Base-by-base conservation (phyloP, 129 eudicot genomes). In the Tanacetum coccineum region DNA sequence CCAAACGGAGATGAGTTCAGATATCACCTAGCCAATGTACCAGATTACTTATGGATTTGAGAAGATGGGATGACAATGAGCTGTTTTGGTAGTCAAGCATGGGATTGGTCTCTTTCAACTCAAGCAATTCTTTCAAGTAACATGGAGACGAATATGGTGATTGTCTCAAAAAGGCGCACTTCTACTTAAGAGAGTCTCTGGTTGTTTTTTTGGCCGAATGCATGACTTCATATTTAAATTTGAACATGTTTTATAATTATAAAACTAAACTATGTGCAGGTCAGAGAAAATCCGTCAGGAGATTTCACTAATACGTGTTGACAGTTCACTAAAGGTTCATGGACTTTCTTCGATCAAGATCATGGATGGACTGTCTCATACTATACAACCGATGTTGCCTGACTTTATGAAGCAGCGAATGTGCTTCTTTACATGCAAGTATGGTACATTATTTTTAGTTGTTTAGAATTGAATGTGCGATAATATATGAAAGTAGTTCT, bases 51-150 rank as follows among this genome's bases (percentile, higher is more conserved):
- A 46, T 85, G 96, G 96, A 70, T 88, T 22, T 89, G 92, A 15
- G 92, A 88, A 66, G 96, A 88, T 83, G 96, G 96, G 54, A 85
- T 88, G 92, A 88, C 81, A 66, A 74, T 81, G 89, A 92, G 85
- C 72, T 78, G 87, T 70, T 88, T 79, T 79, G 92, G 96, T 51
- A 85, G 96, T 76, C 96, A 88, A 66, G 15, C 81, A 2, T 88
- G 96, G 96, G 96, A 88, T 58, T 80, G 87, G 13, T 25, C 70
- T 76, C 80, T 88, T 48, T 84, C 87, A 14, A 74, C 78, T 57
- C 93, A 81, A 74, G 96, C 96, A 60, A 74, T 88, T 61, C 45
- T 75, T 4, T 76, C 93, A 57, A 85, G 79, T 65, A 80, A 74
- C 6, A 83, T 88, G 93, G 69, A 66, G 2, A 83, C 45, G 96